Base-by-base conservation (phyloP, 2,329 filamentous ascomycete species). In the Xylariaceae sp. region DNA sequence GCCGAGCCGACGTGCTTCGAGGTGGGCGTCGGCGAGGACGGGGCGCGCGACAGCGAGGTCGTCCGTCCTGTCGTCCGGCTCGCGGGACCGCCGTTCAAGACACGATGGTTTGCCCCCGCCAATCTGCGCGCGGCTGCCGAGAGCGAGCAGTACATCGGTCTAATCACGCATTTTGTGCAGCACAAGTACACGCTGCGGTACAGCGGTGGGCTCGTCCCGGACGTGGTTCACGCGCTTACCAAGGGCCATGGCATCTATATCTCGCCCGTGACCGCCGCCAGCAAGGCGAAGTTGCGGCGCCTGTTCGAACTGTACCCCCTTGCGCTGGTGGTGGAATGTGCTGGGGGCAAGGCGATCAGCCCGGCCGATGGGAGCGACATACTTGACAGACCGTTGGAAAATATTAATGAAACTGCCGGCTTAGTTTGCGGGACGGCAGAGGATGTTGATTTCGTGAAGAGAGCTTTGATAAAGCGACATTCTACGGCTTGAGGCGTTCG, bases 171-270 rank as follows among this genome's bases (percentile, higher is more conserved):
- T 4, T 86, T 79, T 56, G 79, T 87, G 7, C 45, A 58, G n/a
- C 67, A 79, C 41, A 77, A 77, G 62, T 87, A 86, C 66, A 86
- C 84, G 1, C 73, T 88, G 40, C 74, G 85, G 2, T 88, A 87
- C 63, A 79, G 77, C 18, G 85, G 85, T 0, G 85, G 85, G 0
- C 69, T 88, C 2, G 84, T 88, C 2, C 85, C 85, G 0, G 85
- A 88, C 52, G 71, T 87, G 0, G 79, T 81, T 12, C 85, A 87
- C 55, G 77, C 79, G 3, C 71, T 88, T 7, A 78, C 81, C 56
- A 87, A 87, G 68, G 82, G 83, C 0, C 83, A 87, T 51, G 85
- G 85, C 1, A 67, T 88, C 0, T 88, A 87, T 63, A 65, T 86
- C 1, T 83, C 79, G 1, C 85, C 85, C 0, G 82, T 85, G 4